These are phyloP conservation scores for Aspergillus cejpii DNA, from an alignment of 2,329 filamentous ascomycete species.

Conservation along the genomic window DNA sequence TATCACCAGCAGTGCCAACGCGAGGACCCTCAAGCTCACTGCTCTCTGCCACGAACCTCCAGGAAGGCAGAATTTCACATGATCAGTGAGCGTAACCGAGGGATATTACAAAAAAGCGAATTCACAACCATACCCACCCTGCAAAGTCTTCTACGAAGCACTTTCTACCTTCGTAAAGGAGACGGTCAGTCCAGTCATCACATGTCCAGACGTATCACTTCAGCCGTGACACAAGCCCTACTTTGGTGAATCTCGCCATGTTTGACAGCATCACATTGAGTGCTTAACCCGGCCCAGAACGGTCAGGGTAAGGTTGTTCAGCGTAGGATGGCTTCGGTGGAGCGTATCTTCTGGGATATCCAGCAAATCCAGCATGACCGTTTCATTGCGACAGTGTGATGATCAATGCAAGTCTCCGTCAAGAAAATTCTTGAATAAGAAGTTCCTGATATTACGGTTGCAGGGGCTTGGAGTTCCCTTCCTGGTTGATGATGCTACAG, in stretches of 20 bases:
- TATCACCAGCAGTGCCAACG: no score
- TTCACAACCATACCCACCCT: not conserved
- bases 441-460: not conserved
- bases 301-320: not conserved
- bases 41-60: no score
- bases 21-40: no score
- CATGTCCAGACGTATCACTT: not conserved
- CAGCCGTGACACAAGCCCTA: not conserved
- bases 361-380: no score
- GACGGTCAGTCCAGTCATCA: not conserved
- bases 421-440: not conserved
- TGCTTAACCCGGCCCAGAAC: not conserved
- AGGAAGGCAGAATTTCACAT: no score
- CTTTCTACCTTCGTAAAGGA: not conserved
- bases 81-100: no score
- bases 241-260: not conserved
- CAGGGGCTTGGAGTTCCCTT: not conserved
- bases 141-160: no score
- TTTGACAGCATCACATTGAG: not conserved
- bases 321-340: not conserved
- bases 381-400: not conserved
- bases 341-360: no score
- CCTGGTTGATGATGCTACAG: slow-evolving; percentile 4
- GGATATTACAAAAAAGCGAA: no score
- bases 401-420: not conserved